Conservation (phyloP, 371 early-diverging fungal genomes). For the Apophysomyces sp. region DNA sequence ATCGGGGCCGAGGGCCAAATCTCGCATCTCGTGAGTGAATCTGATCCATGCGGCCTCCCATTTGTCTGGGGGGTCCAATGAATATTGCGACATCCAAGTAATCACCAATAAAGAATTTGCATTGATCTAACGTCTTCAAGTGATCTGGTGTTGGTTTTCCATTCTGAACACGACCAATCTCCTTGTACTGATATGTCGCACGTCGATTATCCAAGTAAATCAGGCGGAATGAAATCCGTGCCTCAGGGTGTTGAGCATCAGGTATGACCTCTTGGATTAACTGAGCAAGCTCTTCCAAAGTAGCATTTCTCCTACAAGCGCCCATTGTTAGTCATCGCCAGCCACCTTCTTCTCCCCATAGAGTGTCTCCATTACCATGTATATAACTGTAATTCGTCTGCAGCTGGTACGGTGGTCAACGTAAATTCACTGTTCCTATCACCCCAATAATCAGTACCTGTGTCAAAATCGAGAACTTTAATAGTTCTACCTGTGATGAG, state of each 20-base stretch:
- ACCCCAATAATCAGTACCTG: not conserved
- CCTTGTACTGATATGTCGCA: constrained; percentile 39
- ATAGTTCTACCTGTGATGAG: constrained; percentile 47
- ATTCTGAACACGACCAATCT: constrained; percentile 56
- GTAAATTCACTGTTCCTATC: constrained; percentile 37
- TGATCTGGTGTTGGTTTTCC: constrained; percentile 43
- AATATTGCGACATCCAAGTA: constrained; percentile 59
- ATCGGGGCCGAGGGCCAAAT: not conserved
- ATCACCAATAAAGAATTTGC: constrained; percentile 66
- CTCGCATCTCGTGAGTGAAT: not conserved
- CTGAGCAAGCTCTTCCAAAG: constrained; percentile 63
- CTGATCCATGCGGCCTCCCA: not conserved
- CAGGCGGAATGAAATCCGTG: constrained; percentile 55
- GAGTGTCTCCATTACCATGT: constrained; percentile 51
- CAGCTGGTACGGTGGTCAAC: constrained; percentile 35
- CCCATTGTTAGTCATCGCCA: not conserved
- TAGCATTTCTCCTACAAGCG: constrained; percentile 61
- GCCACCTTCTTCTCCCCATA: not conserved
- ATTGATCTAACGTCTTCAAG: constrained; percentile 55
- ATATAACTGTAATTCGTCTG: constrained; percentile 56
- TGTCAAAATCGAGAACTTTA: not conserved
- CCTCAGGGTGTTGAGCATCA: constrained; percentile 50
- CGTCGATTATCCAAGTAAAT: constrained; percentile 51
- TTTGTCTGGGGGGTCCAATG: constrained; percentile 36
- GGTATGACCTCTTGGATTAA: constrained; percentile 55